Base-by-base conservation (phyloP, 495 filamentous ascomycete genomes). In the Aspergillus nanangensis region DNA sequence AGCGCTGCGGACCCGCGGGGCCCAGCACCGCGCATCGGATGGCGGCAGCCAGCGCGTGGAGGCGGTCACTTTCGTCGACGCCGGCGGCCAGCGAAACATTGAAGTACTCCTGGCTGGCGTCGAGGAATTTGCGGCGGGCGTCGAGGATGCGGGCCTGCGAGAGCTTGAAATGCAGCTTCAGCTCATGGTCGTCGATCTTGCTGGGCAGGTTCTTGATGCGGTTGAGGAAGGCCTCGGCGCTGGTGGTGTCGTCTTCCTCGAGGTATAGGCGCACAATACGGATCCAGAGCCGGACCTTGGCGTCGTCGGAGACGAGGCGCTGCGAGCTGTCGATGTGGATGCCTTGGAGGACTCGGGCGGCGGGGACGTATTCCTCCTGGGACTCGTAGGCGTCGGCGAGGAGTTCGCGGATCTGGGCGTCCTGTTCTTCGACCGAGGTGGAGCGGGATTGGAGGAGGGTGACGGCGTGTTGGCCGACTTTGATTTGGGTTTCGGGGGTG, bases 21-120 rank as follows among this genome's bases (percentile, higher is more conserved):
- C 90, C 92, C 9, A 98, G 80, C 18, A 98, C 84, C n/a, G 91
- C 93, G 57, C 91, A 96, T 37, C 84, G 87, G 41, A 96, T 91
- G n/a, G 94, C 88, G 52, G 87, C 87, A 41, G 81, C 80, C 3
- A 98, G 77, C 14, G 90, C 88, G 36, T 88, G 86, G 44, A 95
- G 66, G 7, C 90, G 77, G 67, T 90, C 91, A 33, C 86, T 86
- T 55, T 96, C 92, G 33, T 87, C 88, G 5, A 98, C 79, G 22
- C 80, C 74, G 1, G 80, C 57, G 13, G 80, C 82, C 56, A 90
- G 76, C 64, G 83, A 88, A 55, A 98, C 81, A 38, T 78, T 83
- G 63, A 90, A 90, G 72, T 97, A 98, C 41, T 84, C 84, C 56
- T 86, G 79, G 36, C 82, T 83, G 19, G 93, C 93, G 52, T 94